Percentiles rank a stretch among this genome's conserved stretches.
phyloP scores from a whole-genome alignment of 2,329 filamentous ascomycete species.

The Aspergillus aculeatus region DNA sequence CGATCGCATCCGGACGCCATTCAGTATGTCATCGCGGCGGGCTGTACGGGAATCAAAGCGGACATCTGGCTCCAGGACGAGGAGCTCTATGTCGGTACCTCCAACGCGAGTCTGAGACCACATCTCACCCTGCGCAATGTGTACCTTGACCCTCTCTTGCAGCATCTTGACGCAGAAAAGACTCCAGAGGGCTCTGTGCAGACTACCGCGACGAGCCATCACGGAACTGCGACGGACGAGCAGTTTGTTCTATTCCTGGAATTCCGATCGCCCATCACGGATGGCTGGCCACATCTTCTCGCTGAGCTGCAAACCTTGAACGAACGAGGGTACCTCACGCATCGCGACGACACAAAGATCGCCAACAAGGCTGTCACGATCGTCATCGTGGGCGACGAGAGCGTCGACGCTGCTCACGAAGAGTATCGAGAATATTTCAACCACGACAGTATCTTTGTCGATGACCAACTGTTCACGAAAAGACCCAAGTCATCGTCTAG shows the following conservation, averaged over 20 bases:
- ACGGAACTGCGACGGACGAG: background rate
- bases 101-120: conserved; percentile 7
- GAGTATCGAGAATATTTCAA: background rate
- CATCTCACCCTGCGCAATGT: conserved; percentile 20
- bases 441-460: background rate
- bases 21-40: conserved; percentile 21
- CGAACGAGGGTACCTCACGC: conserved; percentile 24
- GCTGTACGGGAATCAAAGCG: conserved; percentile 28
- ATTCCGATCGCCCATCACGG: conserved; percentile 17
- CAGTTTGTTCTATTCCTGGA: conserved; percentile 28
- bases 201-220: background rate
- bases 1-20: conserved; percentile 21
- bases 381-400: conserved; percentile 19
- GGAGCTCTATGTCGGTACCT: conserved; percentile 24
- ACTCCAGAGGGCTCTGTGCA: background rate
- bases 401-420: background rate
- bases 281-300: conserved; percentile 20
- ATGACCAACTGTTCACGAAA: background rate
- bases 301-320: conserved; percentile 21
- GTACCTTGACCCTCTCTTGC: conserved; percentile 25
- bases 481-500: background rate
- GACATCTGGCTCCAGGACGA: conserved; percentile 27
- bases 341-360: conserved; percentile 22
- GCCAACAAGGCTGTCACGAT: conserved; percentile 28
- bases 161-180: conserved; percentile 16